Percentiles rank a stretch among this genome's conserved stretches.
Conservation (phyloP, 169 alveolate genomes). For the Eimeria nieschulzi region DNA sequence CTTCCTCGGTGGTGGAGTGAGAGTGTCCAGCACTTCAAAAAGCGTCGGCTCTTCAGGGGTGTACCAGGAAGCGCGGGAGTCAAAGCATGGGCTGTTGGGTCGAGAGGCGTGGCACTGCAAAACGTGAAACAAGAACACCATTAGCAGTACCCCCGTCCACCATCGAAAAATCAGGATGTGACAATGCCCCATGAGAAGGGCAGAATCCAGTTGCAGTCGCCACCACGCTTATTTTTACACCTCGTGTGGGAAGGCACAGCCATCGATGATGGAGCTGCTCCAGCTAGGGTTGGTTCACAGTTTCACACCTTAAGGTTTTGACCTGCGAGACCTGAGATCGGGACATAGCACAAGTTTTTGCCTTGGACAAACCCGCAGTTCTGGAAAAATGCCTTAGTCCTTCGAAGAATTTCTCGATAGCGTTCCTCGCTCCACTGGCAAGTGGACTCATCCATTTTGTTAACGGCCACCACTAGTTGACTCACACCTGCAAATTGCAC, state of each 20-base stretch:
- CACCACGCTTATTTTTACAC: slow-evolving; percentile 69
- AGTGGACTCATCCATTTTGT: slow-evolving; percentile 99
- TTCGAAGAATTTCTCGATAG: slow-evolving; percentile 84
- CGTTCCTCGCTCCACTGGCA: slow-evolving; percentile 95
- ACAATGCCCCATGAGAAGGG: background rate
- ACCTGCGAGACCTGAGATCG: slow-evolving; percentile 97
- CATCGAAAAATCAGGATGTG: slow-evolving; percentile 56
- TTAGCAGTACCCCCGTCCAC: background rate
- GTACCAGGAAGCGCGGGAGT: slow-evolving; percentile 90
- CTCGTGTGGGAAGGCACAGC: slow-evolving; percentile 66
- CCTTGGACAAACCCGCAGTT: slow-evolving; percentile 91
- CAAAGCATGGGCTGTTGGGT: slow-evolving; percentile 84
- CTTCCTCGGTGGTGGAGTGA: slow-evolving; percentile 83
- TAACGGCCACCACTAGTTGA: slow-evolving; percentile 96
- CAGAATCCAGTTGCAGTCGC: slow-evolving; percentile 9
- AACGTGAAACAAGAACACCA: background rate
- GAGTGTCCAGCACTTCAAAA: slow-evolving; percentile 85
- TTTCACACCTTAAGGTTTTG: slow-evolving; percentile 90
- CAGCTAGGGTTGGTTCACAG: too few species aligned
- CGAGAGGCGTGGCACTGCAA: slow-evolving; percentile 87
- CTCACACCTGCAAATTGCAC: slow-evolving; percentile 86
- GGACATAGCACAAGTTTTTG: slow-evolving; percentile 93
- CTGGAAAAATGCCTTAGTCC: slow-evolving; percentile 91
- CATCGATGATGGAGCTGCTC: too few species aligned
- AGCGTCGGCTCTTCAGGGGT: slow-evolving; percentile 86